Evolutionary conservation across 1,284 basidiomycete genomes (phyloP), one percentile per base, ranked within the genome.

Genomic region (Malassezia yamatoensis): DNA sequence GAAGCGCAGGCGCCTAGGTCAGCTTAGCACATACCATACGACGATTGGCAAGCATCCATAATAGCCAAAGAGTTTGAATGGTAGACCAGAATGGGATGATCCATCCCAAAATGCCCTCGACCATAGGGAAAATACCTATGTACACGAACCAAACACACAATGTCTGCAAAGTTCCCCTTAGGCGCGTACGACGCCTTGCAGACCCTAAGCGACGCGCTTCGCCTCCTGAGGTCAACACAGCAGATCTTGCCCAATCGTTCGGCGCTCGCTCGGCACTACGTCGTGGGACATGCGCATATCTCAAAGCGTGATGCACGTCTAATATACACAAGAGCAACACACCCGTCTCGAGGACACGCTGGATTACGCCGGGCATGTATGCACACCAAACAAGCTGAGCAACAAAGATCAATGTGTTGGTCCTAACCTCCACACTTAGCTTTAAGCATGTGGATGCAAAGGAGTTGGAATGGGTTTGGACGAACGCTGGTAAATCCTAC

Each of bases 41-140:
- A 3, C 38, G 42, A 24, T 58, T 51, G 9, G 39, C 24, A 34
- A 53, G 44, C 50, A 58, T 49, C 55, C 55, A 58, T n/a, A 58
- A 8, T 20, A 58, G 51, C 55, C 55, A 58, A 12, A 48, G 16
- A 5, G 16, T 21, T 16, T 53, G 42, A 21, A 49, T 3, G 13
- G 40, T 46, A 4, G 37, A 33, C n/a, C 34, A 46, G 20, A 58
- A 58, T 10, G 55, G 55, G 5, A 58, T 24, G 18, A 58, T 13
- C 50, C 51, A 58, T 6, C 47, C 36, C 15, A 54, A 32, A 11
- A 53, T 32, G 10, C 43, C 45, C 9, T 43, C 18, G 6, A 49
- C 16, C 8, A 43, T 13, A n/a, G 49, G 38, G 3, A 49, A 40
- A 11, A 48, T n/a, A 20, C 38, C 32, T 6, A 58, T 16, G 39